Evolutionary conservation across 176 grass and related monocot genomes (phyloP).

Genomic region (Dactylis glomerata): DNA sequence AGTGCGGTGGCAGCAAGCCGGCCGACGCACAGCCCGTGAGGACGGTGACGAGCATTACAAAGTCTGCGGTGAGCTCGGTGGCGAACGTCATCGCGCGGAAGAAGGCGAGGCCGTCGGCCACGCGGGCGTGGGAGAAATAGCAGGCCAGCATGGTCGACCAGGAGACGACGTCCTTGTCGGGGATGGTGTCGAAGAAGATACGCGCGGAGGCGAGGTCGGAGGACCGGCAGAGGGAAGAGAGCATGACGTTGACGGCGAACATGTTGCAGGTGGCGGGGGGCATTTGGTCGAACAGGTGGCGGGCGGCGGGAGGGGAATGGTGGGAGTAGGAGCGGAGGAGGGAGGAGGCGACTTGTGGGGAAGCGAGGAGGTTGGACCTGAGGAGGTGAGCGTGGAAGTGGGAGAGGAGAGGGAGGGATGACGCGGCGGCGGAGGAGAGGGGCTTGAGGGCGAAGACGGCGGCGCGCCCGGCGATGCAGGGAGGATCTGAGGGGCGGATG

Average conservation of each 20-base stretch:
- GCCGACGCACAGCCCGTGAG: conserved; percentile 29
- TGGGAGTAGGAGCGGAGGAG: conserved; percentile 15
- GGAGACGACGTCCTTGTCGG: conserved; percentile 44
- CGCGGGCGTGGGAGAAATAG: conserved; percentile 25
- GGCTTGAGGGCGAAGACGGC: conserved; percentile 48
- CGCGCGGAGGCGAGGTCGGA: conserved; percentile 28
- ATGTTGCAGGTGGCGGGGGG: conserved; percentile 33
- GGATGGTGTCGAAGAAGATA: conserved; percentile 41
- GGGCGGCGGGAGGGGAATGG: conserved; percentile 10
- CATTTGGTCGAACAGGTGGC: conserved; percentile 54
- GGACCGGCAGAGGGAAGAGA: conserved; percentile 33
- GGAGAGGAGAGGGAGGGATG: conserved; percentile 33
- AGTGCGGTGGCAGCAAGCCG: conserved; percentile 20
- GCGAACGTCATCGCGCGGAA: conserved; percentile 45
- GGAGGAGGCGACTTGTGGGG: conserved; percentile 29
- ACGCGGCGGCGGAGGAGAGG: conserved; percentile 13
- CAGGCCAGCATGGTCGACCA: conserved; percentile 54
- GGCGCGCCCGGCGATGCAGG: conserved; percentile 4
- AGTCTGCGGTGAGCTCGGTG: conserved; percentile 7
- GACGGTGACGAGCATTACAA: conserved; percentile 32
- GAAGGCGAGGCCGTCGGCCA: conserved; percentile 28
- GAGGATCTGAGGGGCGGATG: conserved; percentile 2
- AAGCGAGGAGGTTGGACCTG: conserved; percentile 43
- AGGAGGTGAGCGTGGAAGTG: conserved; percentile 52
- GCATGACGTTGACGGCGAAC: conserved; percentile 50